Evolutionary conservation across 2,329 filamentous ascomycete genomes (phyloP).

Genomic region (Xylaria sp.): DNA sequence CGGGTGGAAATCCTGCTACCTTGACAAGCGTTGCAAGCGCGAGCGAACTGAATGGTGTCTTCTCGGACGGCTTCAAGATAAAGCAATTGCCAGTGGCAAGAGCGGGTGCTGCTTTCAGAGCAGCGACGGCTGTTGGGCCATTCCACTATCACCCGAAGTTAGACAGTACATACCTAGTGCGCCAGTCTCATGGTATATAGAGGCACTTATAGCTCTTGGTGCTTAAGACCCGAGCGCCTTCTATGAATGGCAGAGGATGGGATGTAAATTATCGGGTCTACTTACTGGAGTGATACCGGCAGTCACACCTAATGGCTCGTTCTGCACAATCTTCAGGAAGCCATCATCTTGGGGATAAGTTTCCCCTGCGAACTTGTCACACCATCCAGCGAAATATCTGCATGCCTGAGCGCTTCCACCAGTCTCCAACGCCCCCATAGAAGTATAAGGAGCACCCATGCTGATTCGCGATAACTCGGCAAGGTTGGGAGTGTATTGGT

Average conservation of each 20-base stretch:
- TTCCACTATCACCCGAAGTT: slow-evolving; percentile 36
- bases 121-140: slow-evolving; percentile 45
- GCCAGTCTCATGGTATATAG: no score
- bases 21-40: slow-evolving; percentile 36
- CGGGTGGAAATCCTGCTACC: slow-evolving; percentile 48
- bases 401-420: background rate
- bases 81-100: slow-evolving; percentile 47
- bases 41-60: slow-evolving; percentile 40
- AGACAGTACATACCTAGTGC: background rate
- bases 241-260: no score
- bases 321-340: slow-evolving; percentile 28
- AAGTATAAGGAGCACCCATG: slow-evolving; percentile 17
- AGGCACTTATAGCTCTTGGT: no score
- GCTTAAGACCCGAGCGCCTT: no score
- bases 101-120: slow-evolving; percentile 47
- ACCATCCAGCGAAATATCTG: slow-evolving; percentile 30
- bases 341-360: slow-evolving; percentile 27
- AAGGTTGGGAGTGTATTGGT: slow-evolving; percentile 10
- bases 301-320: slow-evolving; percentile 26
- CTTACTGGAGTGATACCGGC: slow-evolving; percentile 27
- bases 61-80: slow-evolving; percentile 48
- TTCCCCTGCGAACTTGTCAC: slow-evolving; percentile 30
- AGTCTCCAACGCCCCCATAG: slow-evolving; percentile 14
- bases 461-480: slow-evolving; percentile 27
- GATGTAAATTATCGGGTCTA: background rate